These are phyloP conservation scores for Millerago galiae DNA, from an alignment of 805 yeast genomes.

Conservation along the genomic window DNA sequence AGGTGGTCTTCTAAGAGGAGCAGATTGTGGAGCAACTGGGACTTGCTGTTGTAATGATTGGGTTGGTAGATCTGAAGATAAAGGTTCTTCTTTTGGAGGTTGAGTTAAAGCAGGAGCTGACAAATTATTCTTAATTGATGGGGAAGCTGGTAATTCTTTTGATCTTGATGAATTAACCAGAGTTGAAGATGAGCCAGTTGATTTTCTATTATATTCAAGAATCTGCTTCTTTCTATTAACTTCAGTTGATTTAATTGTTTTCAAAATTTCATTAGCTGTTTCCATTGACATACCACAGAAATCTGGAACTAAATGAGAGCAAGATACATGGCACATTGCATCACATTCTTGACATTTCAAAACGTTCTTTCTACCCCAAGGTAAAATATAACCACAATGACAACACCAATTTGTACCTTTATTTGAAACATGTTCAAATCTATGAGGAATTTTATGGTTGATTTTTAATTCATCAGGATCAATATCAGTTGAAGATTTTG, in stretches of 20 bases:
- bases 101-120: background rate
- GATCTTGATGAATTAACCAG: constrained; percentile 4
- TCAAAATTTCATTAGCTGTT: constrained; percentile 83
- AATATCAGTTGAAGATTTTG: constrained; percentile 62
- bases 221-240: constrained; percentile 25
- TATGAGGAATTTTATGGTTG: constrained; percentile 95
- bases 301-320: constrained; percentile 94
- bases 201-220: constrained; percentile 10
- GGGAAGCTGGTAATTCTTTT: background rate
- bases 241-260: constrained; percentile 74
- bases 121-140: background rate
- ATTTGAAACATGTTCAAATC: constrained; percentile 87
- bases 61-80: constrained; percentile 11
- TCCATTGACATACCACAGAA: constrained; percentile 99
- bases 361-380: constrained; percentile 91
- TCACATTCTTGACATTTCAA: constrained; percentile 93
- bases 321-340: constrained; percentile 86
- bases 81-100: background rate
- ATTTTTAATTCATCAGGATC: constrained; percentile 74
- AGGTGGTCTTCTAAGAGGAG: constrained; percentile 22
- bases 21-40: constrained; percentile 10
- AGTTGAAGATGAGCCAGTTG: constrained; percentile 10
- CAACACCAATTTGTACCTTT: constrained; percentile 99
- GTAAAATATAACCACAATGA: constrained; percentile 94
- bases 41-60: constrained; percentile 11